Evolutionary conservation across 139 green algal species (phyloP).

Genomic region (Trebouxia sp.): DNA sequence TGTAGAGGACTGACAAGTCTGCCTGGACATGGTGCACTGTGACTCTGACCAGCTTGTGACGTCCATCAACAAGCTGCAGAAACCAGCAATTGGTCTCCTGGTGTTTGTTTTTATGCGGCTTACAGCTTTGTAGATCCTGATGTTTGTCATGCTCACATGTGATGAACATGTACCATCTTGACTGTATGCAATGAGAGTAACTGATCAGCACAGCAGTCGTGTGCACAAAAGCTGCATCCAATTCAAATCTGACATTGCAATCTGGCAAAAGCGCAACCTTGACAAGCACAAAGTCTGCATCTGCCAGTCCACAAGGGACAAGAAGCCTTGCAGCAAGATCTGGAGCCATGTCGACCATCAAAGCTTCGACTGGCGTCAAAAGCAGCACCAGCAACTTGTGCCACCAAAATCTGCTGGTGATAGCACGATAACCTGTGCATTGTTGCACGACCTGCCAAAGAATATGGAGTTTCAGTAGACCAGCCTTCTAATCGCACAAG

Average conservation of each 20-base stretch:
- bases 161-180: neutral
- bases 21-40: neutral
- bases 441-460: neutral
- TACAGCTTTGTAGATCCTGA: neutral
- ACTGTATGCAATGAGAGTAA: neutral
- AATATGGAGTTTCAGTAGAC: neutral
- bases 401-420: neutral
- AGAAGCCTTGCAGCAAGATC: neutral
- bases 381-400: neutral
- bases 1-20: neutral
- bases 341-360: neutral
- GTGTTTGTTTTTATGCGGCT: neutral
- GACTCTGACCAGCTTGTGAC: neutral
- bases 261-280: neutral
- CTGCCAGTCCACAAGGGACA: neutral
- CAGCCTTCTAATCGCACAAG: neutral
- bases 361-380: neutral
- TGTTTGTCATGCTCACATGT: neutral
- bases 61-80: conserved; percentile 12
- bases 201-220: neutral
- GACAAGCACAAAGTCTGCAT: conserved; percentile 2
- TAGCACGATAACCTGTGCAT: neutral
- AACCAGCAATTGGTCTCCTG: neutral
- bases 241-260: neutral
- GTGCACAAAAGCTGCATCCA: neutral